Percentiles rank a stretch among this genome's conserved stretches.
Evolutionary conservation across 441 rosid genomes (phyloP).

Genomic region (Adansonia rubrostipa): DNA sequence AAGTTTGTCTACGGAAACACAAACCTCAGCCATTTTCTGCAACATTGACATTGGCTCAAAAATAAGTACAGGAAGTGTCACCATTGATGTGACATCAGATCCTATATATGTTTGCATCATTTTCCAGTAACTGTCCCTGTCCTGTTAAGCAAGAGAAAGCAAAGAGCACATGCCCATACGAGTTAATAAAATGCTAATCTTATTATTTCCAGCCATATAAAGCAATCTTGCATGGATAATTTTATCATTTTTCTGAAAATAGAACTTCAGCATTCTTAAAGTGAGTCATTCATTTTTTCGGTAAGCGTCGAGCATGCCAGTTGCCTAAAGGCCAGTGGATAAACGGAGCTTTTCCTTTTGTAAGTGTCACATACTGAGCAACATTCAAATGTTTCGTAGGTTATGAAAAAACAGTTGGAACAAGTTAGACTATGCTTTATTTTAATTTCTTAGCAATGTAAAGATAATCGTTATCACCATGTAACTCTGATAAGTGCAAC

Average conservation of each 20-base stretch:
- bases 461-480: neutral
- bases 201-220: neutral
- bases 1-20: constrained; percentile 21
- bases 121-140: constrained; percentile 93
- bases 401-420: neutral
- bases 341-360: neutral
- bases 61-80: constrained; percentile 93
- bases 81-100: constrained; percentile 94
- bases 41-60: constrained; percentile 93
- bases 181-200: neutral
- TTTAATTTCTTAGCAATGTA: neutral
- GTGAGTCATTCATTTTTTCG: neutral
- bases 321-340: neutral
- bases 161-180: neutral
- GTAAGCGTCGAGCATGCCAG: neutral
- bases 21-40: constrained; percentile 97
- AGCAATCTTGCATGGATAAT: neutral
- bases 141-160: constrained; percentile 49
- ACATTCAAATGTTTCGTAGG: neutral
- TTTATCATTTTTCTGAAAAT: neutral
- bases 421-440: neutral
- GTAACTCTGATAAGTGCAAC: neutral
- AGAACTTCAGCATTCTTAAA: neutral
- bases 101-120: constrained; percentile 97
- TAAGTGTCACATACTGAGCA: neutral